Conservation (phyloP, 1,139 yeast species). For the Suhomyces panamericanus region DNA sequence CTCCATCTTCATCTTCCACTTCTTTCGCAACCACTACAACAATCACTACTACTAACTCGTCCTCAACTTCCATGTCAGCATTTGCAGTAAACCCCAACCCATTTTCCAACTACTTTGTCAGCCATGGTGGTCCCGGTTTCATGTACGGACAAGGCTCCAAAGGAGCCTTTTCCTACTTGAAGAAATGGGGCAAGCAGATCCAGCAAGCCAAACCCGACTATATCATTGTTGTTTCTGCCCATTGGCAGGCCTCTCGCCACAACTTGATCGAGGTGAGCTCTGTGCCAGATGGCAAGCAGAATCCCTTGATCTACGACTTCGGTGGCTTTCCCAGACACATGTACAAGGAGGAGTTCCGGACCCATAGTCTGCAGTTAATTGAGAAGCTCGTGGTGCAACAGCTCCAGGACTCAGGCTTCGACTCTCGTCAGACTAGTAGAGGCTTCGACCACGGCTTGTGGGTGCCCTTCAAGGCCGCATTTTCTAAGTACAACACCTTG, state of each 20-base stretch:
- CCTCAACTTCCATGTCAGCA: background rate
- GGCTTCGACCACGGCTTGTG: constrained; percentile 84
- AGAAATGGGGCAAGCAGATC: constrained; percentile 53
- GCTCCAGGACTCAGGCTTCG: constrained; percentile 45
- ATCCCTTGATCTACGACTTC: constrained; percentile 65
- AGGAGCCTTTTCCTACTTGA: constrained; percentile 60
- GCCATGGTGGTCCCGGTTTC: constrained; percentile 82
- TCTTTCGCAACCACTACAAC: background rate
- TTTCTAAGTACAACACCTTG: constrained; percentile 39
- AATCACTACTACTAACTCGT: no score
- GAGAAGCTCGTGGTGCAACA: constrained; percentile 46
- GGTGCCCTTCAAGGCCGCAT: constrained; percentile 77
- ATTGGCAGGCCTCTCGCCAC: constrained; percentile 59
- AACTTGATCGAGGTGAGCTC: constrained; percentile 51
- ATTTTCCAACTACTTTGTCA: constrained; percentile 62
- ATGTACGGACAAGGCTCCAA: constrained; percentile 54
- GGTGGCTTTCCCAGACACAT: constrained; percentile 65
- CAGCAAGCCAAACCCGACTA: constrained; percentile 58
- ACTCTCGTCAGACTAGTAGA: constrained; percentile 45
- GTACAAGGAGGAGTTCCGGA: constrained; percentile 63
- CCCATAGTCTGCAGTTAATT: constrained; percentile 41
- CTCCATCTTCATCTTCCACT: background rate
- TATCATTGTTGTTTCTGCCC: constrained; percentile 68
- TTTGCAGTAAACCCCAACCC: constrained; percentile 23
- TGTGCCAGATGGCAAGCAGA: constrained; percentile 29